phyloP scores from a whole-genome alignment of 371 early-diverging fungal genomes.

The Coemansia sp. region DNA sequence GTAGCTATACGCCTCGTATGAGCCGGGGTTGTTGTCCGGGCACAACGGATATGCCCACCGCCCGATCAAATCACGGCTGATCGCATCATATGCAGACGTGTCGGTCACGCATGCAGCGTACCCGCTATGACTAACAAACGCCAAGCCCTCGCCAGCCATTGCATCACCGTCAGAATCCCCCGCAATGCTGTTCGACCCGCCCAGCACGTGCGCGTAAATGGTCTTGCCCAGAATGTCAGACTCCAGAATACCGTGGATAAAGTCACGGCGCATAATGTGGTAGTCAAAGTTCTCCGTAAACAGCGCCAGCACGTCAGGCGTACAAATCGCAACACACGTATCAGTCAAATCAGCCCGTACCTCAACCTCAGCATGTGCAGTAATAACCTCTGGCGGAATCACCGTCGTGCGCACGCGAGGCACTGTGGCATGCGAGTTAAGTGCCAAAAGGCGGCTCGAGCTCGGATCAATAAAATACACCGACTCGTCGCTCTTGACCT shows the following conservation, averaged over 20 bases:
- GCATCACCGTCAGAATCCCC: constrained; percentile 65
- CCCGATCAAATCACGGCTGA: constrained; percentile 83
- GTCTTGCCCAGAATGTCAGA: constrained; percentile 88
- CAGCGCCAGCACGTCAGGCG: constrained; percentile 88
- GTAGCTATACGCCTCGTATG: constrained; percentile 67
- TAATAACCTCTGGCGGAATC: constrained; percentile 64
- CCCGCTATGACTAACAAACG: constrained; percentile 33
- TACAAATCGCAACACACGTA: constrained; percentile 89
- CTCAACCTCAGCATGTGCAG: constrained; percentile 65
- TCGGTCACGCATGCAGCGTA: constrained; percentile 85
- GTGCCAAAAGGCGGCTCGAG: constrained; percentile 77
- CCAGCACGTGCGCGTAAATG: constrained; percentile 78
- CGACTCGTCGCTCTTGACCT: constrained; percentile 60
- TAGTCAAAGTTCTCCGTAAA: constrained; percentile 98
- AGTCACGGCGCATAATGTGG: constrained; percentile 85
- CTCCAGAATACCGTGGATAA: constrained; percentile 87
- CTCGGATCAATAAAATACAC: constrained; percentile 80
- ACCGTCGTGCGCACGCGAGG: constrained; percentile 63
- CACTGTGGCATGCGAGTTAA: constrained; percentile 68
- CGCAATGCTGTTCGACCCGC: constrained; percentile 50
- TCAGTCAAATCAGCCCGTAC: constrained; percentile 91
- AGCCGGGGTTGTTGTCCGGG: constrained; percentile 79
- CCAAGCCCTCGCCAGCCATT: constrained; percentile 29
- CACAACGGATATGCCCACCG: constrained; percentile 93
- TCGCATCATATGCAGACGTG: constrained; percentile 79